phyloP scores from a whole-genome alignment of 331 rosid genomes.

The Spiraea crenata region DNA sequence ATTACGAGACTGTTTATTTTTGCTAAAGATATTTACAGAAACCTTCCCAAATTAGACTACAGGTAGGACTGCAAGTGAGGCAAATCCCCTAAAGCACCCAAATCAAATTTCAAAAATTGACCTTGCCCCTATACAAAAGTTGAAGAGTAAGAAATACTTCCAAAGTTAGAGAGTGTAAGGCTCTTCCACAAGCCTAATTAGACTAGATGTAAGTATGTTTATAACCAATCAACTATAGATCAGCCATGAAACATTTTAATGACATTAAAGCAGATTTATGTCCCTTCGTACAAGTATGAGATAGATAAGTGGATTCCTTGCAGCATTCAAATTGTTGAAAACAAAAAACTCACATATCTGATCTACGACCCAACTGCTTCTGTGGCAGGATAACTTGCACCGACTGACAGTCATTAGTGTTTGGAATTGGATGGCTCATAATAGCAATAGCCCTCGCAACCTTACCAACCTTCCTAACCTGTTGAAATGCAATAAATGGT shows the following conservation, averaged over 20 bases:
- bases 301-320: background rate
- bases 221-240: background rate
- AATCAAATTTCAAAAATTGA: too few relatives aligned
- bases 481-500: slow-evolving; percentile 34
- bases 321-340: background rate
- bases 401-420: slow-evolving; percentile 78
- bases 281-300: background rate
- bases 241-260: background rate
- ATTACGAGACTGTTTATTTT: background rate
- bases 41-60: background rate
- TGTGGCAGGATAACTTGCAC: slow-evolving; percentile 97
- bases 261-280: too few relatives aligned
- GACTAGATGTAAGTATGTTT: background rate
- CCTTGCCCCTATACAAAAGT: background rate
- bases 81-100: background rate
- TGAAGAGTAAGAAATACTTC: background rate
- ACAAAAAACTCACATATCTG: slow-evolving; percentile 85
- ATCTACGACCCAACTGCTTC: slow-evolving; percentile 92
- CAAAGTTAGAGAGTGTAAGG: background rate
- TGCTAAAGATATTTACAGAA: background rate
- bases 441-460: slow-evolving; percentile 99
- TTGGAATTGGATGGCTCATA: slow-evolving; percentile 96
- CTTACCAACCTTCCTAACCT: slow-evolving; percentile 95
- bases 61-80: background rate
- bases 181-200: background rate